A percentile compares a stretch with the other conserved stretches of the same genome.
These are phyloP conservation scores for Tulasnella sp. DNA, from an alignment of 768 basidiomycete genomes.

Conservation along the genomic window DNA sequence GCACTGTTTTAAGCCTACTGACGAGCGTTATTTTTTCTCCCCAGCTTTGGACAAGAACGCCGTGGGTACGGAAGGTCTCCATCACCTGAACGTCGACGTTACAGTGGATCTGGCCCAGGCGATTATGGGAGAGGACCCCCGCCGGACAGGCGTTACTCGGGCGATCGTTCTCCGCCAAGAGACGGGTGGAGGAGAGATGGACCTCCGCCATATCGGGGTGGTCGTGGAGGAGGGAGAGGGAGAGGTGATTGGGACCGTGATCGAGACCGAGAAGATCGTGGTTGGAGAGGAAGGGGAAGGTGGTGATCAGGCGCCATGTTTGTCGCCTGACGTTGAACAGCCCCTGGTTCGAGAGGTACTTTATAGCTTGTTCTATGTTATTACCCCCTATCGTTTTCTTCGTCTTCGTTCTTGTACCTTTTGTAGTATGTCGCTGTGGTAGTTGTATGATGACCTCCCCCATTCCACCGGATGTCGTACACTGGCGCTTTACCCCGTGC, in stretches of 20 bases:
- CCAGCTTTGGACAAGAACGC: not conserved
- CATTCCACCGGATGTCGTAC: too few species aligned
- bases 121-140: conserved; percentile 7
- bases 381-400: too few species aligned
- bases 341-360: too few species aligned
- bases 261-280: not conserved
- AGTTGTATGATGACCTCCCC: too few species aligned
- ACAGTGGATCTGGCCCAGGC: not conserved
- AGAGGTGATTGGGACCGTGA: conserved; percentile 1
- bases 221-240: conserved; percentile 14
- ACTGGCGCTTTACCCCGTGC: too few species aligned
- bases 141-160: not conserved
- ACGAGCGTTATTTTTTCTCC: not conserved
- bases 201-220: not conserved
- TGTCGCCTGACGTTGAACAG: too few species aligned
- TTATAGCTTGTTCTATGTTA: too few species aligned
- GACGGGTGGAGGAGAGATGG: not conserved
- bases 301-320: not conserved
- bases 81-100: conserved; percentile 1
- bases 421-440: too few species aligned
- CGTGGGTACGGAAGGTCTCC: conserved; percentile 13
- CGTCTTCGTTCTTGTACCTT: too few species aligned
- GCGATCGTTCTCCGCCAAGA: conserved; percentile 12
- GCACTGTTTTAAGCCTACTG: not conserved
- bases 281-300: conserved; percentile 19